phyloP scores from a whole-genome alignment of 306 rosid species.

The Medicago arabica region DNA sequence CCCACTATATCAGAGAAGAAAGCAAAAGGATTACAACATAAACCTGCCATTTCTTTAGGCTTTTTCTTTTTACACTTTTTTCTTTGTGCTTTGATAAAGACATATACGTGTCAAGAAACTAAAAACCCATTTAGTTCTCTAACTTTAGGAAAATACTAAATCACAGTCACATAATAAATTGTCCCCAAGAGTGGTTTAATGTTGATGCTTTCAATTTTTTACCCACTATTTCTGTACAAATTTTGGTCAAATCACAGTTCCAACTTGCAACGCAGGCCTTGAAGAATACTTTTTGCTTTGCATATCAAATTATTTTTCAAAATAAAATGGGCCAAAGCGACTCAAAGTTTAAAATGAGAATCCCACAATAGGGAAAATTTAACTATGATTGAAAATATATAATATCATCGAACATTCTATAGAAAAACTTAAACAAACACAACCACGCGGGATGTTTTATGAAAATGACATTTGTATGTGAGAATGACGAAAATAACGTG shows the following conservation, averaged over 20 bases:
- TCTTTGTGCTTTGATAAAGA: slow-evolving; percentile 50
- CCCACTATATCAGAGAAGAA: slow-evolving; percentile 36
- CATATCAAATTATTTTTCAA: background rate
- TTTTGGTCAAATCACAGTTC: slow-evolving; percentile 2
- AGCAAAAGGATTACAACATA: slow-evolving; percentile 45
- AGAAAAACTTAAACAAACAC: no score
- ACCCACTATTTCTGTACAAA: background rate
- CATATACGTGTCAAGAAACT: slow-evolving; percentile 31
- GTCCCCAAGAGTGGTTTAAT: background rate
- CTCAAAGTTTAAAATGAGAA: no score
- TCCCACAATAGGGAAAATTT: no score
- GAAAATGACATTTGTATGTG: no score
- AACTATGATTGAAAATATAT: no score
- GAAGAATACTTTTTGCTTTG: background rate
- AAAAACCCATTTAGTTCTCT: background rate
- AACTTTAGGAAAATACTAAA: background rate
- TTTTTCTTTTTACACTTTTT: slow-evolving; percentile 41
- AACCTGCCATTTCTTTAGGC: slow-evolving; percentile 29
- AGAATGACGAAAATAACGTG: no score
- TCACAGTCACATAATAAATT: no score
- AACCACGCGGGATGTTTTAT: no score
- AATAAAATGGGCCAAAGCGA: background rate
- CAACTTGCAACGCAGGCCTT: background rate
- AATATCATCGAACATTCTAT: no score
- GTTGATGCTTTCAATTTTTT: background rate